Evolutionary conservation across 495 filamentous ascomycete genomes (phyloP).

Genomic region (Evansstolkia leycettana): DNA sequence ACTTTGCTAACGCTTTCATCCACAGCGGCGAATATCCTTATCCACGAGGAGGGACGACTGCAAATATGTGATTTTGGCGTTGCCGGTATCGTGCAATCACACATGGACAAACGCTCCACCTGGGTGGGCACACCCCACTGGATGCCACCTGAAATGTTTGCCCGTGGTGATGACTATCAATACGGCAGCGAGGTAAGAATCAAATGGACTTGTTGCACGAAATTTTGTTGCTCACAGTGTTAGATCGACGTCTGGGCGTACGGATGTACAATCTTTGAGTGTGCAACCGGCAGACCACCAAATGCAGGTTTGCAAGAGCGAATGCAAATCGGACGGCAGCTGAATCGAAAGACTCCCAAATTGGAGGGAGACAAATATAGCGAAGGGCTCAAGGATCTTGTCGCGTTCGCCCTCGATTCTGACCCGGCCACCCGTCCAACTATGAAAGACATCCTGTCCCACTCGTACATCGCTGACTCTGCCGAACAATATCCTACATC

Average conservation of each 20-base stretch:
- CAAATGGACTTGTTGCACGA: background rate
- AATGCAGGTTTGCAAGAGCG: slow-evolving; percentile 36
- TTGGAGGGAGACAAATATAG: slow-evolving; percentile 71
- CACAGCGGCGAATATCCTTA: slow-evolving; percentile 73
- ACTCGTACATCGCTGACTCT: slow-evolving; percentile 42
- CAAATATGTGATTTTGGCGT: slow-evolving; percentile 97
- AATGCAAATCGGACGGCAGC: slow-evolving; percentile 47
- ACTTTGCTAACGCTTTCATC: too few species aligned
- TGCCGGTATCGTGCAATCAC: slow-evolving; percentile 73
- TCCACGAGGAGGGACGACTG: slow-evolving; percentile 74
- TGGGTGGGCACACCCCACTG: slow-evolving; percentile 93
- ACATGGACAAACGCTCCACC: slow-evolving; percentile 75
- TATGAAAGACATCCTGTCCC: slow-evolving; percentile 33
- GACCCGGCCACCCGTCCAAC: slow-evolving; percentile 64
- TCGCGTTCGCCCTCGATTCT: slow-evolving; percentile 68
- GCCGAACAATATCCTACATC: slow-evolving; percentile 55
- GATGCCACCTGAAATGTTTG: slow-evolving; percentile 89
- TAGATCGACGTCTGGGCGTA: slow-evolving; percentile 93
- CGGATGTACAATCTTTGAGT: slow-evolving; percentile 80
- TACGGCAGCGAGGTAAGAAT: slow-evolving; percentile 48
- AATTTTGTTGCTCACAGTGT: slow-evolving; percentile 7
- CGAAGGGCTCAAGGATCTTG: slow-evolving; percentile 56
- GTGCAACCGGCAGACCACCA: slow-evolving; percentile 81
- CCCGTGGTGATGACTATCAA: slow-evolving; percentile 26
- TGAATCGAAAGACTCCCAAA: slow-evolving; percentile 47